Evolutionary conservation across 164 flowering plant genomes (phyloP).

Genomic region (Berberis thunbergii): DNA sequence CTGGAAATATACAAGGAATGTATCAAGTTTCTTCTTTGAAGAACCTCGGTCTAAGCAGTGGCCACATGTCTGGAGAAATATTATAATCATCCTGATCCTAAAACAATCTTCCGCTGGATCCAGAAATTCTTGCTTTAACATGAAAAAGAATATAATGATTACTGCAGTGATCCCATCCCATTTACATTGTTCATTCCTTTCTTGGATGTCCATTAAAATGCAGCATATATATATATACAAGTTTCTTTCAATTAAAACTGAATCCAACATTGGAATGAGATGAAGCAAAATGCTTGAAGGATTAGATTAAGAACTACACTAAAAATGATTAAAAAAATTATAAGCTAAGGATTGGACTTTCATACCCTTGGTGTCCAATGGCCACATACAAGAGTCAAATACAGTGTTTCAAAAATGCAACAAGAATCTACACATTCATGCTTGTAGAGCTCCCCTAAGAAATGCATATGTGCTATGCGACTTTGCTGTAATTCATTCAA

Average conservation of each 20-base stretch:
- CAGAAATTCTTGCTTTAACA: constrained; percentile 69
- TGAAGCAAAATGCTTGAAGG: too few species aligned
- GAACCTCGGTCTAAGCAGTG: constrained; percentile 97
- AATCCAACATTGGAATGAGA: too few species aligned
- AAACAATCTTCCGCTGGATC: constrained; percentile 99
- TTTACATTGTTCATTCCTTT: too few species aligned
- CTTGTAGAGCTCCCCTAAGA: constrained; percentile 96
- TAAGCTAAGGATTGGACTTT: not conserved
- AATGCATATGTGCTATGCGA: constrained; percentile 87
- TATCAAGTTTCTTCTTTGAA: constrained; percentile 90
- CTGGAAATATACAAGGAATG: constrained; percentile 84
- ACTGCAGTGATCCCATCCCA: not conserved
- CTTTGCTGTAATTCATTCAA: constrained; percentile 90
- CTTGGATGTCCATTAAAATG: too few species aligned
- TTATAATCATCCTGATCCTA: constrained; percentile 86
- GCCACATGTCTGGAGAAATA: constrained; percentile 96
- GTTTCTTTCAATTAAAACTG: too few species aligned
- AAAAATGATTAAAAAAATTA: not conserved
- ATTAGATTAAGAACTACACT: too few species aligned
- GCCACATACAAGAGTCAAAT: constrained; percentile 80
- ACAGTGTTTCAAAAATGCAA: constrained; percentile 86
- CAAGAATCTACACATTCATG: constrained; percentile 94
- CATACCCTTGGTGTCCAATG: constrained; percentile 89
- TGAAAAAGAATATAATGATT: constrained; percentile 3
- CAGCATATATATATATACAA: too few species aligned